These are phyloP conservation scores for Quercus phellos DNA, from an alignment of 331 rosid genomes.

Conservation along the genomic window DNA sequence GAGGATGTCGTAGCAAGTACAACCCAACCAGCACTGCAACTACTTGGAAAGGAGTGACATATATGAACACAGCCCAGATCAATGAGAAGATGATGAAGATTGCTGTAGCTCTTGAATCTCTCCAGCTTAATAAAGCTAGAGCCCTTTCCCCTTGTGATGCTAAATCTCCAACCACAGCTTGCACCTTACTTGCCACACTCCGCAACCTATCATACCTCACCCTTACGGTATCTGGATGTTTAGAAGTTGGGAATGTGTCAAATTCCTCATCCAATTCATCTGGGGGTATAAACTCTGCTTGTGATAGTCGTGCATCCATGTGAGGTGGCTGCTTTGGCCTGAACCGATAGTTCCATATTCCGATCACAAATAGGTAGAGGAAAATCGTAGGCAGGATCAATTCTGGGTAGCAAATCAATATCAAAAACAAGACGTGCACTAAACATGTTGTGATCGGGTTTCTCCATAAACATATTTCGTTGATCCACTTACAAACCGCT, in stretches of 20 bases:
- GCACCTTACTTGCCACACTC: constrained; percentile 77
- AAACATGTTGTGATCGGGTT: constrained; percentile 79
- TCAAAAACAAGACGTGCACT: constrained; percentile 72
- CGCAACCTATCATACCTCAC: constrained; percentile 86
- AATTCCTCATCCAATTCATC: constrained; percentile 95
- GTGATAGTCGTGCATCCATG: constrained; percentile 92
- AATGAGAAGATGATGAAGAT: constrained; percentile 78
- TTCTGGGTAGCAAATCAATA: constrained; percentile 84
- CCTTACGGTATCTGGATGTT: constrained; percentile 62
- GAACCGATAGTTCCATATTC: constrained; percentile 80
- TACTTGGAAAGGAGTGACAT: constrained; percentile 79
- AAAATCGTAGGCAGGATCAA: constrained; percentile 78
- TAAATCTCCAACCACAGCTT: constrained; percentile 86
- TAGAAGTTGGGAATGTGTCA: constrained; percentile 65
- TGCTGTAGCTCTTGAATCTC: constrained; percentile 87
- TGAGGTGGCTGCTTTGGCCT: constrained; percentile 82
- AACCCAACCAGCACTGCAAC: constrained; percentile 70
- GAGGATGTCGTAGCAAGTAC: constrained; percentile 77
- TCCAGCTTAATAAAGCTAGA: constrained; percentile 72
- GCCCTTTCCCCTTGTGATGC: constrained; percentile 93
- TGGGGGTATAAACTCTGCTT: constrained; percentile 60
- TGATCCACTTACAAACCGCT: constrained; percentile 57
- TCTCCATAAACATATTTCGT: constrained; percentile 78
- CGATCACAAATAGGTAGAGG: constrained; percentile 78
- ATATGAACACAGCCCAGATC: constrained; percentile 79